Base-by-base conservation (phyloP, 2,329 filamentous ascomycete genomes). In the Ramularia endophylla region DNA sequence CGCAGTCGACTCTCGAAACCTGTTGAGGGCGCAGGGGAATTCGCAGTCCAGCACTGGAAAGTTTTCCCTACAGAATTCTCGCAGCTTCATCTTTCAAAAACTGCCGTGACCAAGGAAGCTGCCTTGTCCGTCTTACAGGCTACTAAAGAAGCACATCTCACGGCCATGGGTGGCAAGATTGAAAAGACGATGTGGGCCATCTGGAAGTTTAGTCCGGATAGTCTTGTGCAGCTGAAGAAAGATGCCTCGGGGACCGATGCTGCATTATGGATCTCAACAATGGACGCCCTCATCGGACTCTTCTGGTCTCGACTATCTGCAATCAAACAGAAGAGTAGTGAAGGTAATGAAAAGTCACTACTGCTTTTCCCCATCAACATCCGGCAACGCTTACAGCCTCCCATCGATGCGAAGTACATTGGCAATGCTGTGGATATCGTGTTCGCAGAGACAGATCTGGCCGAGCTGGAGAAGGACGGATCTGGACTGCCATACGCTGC, bases 241-340 rank as follows among this genome's bases (percentile, higher is more conserved):
- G 44, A 39, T 25, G 46, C 46, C 12, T 40, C 44, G 3, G 38
- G 31, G 8, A 16, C 27, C n/a, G 29, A 39, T 27, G 15, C 29
- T 3, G 28, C 29, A 9, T 20, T 38, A 22, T 52, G 49, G 49
- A 52, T 52, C 20, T 52, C 49, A 8, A 52, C 49, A 13, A 47
- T 47, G 41, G 38, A 52, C 27, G 49, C 46, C 4, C 13, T 52
- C 11, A 29, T 50, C 19, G 47, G 44, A 2, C 42, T 52, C 2
- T 49, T 52, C 38, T 52, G 46, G 49, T 52, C 49, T 9, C 41
- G 49, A 18, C 25, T 46, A 3, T 22, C 39, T 12, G 29, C 34
- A 9, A 35, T 32, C 8, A 43, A 39, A 32, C 43, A 46, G 32
- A 43, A 40, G 11, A 46, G 36, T 33, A 34, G 12, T 13, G 37